Conservation (phyloP, 805 yeast species). For the Yueomyces sp. region DNA sequence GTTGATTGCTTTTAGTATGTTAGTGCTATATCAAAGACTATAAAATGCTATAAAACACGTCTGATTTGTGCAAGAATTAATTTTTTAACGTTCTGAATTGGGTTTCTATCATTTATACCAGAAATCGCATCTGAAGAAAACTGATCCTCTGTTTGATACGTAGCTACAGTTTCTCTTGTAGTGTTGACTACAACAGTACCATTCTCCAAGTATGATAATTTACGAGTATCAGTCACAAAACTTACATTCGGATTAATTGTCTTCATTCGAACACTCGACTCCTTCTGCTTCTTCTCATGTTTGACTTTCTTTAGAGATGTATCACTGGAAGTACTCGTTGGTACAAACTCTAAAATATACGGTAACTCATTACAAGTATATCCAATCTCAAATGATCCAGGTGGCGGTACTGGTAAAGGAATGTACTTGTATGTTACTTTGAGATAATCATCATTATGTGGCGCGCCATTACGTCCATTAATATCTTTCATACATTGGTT, state of each 20-base stretch:
- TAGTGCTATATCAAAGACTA: too few relatives aligned
- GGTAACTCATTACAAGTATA: not conserved
- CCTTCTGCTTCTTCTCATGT: not conserved
- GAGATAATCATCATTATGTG: not conserved
- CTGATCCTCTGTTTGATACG: not conserved
- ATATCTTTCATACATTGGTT: slow-evolving; percentile 4
- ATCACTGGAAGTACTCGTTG: not conserved
- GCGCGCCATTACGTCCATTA: not conserved
- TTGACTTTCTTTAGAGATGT: not conserved
- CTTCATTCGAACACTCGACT: not conserved
- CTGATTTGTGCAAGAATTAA: not conserved
- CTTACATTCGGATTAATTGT: not conserved
- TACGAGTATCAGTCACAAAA: not conserved
- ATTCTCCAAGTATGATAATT: not conserved
- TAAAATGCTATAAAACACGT: too few relatives aligned
- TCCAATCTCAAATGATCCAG: not conserved
- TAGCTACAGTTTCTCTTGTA: not conserved
- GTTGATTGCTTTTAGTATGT: too few relatives aligned
- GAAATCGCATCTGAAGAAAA: not conserved
- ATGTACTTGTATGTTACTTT: not conserved
- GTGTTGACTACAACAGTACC: not conserved
- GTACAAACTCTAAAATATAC: not conserved
- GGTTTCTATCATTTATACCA: not conserved
- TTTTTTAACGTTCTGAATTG: not conserved
- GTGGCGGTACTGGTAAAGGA: not conserved